Percentiles rank a stretch among this genome's conserved stretches.
Conservation (phyloP, 2,329 filamentous ascomycete genomes). For the Epichloe typhina region DNA sequence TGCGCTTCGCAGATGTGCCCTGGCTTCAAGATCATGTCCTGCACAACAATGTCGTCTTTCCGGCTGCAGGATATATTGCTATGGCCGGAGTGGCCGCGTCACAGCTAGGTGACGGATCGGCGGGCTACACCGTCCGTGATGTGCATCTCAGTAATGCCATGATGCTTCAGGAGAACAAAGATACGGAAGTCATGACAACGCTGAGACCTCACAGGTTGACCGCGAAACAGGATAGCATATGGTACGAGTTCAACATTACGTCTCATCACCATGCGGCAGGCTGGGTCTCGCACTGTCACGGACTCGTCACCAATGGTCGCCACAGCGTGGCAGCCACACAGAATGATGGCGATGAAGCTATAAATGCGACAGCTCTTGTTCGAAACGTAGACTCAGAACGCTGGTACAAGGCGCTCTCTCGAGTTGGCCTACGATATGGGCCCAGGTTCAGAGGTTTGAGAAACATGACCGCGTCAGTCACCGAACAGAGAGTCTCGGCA, state of each 20-base stretch:
- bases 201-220: neutral
- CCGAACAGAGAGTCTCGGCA: too few relatives aligned
- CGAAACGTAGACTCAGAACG: too few relatives aligned
- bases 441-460: too few relatives aligned
- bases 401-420: too few relatives aligned
- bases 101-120: neutral
- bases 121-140: neutral
- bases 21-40: neutral
- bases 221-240: neutral
- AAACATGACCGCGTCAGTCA: too few relatives aligned
- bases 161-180: neutral
- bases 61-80: neutral
- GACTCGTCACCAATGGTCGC: too few relatives aligned
- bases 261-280: too few relatives aligned
- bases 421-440: too few relatives aligned
- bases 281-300: too few relatives aligned
- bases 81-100: neutral
- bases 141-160: too few relatives aligned
- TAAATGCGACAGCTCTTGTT: too few relatives aligned
- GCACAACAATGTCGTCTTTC: neutral
- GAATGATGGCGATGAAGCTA: neutral
- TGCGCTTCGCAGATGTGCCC: neutral
- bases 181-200: neutral
- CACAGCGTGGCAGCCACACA: neutral
- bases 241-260: neutral